Percentiles rank a stretch among this genome's conserved stretches.
These are phyloP conservation scores for Rubroboletus pulcherrimus DNA, from an alignment of 768 basidiomycete genomes.

Conservation along the genomic window DNA sequence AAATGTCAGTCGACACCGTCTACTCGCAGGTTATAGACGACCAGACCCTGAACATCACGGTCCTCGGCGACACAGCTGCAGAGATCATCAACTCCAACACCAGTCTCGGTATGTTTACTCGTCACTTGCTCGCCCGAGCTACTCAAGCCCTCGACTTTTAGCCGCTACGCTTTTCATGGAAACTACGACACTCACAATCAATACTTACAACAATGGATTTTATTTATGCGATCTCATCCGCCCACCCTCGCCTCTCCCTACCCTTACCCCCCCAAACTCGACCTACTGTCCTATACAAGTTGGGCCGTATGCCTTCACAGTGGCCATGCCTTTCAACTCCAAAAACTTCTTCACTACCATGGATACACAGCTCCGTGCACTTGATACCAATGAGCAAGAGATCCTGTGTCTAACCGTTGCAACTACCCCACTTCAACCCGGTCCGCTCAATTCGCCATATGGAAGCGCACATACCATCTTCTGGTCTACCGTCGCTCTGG, in stretches of 20 bases:
- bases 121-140: background rate
- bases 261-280: slow-evolving; percentile 32
- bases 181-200: slow-evolving; percentile 75
- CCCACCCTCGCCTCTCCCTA: slow-evolving; percentile 68
- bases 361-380: slow-evolving; percentile 77
- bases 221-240: slow-evolving; percentile 78
- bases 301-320: slow-evolving; percentile 79
- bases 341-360: slow-evolving; percentile 79
- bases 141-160: slow-evolving; percentile 9
- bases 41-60: slow-evolving; percentile 60
- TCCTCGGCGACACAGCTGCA: slow-evolving; percentile 61
- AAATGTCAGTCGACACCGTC: slow-evolving; percentile 63
- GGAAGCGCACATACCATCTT: slow-evolving; percentile 66
- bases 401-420: slow-evolving; percentile 77
- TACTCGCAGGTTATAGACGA: slow-evolving; percentile 65
- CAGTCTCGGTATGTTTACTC: slow-evolving; percentile 54
- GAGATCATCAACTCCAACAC: slow-evolving; percentile 58
- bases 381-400: slow-evolving; percentile 81
- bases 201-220: slow-evolving; percentile 63
- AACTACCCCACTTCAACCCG: slow-evolving; percentile 72
- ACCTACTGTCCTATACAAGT: slow-evolving; percentile 73
- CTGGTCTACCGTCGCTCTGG: slow-evolving; percentile 69
- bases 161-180: slow-evolving; percentile 85
- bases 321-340: slow-evolving; percentile 61
- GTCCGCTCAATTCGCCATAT: slow-evolving; percentile 52